Evolutionary conservation across 768 basidiomycete species (phyloP), one percentile per base, ranked within the genome.

Genomic region (Serendipita sp.): DNA sequence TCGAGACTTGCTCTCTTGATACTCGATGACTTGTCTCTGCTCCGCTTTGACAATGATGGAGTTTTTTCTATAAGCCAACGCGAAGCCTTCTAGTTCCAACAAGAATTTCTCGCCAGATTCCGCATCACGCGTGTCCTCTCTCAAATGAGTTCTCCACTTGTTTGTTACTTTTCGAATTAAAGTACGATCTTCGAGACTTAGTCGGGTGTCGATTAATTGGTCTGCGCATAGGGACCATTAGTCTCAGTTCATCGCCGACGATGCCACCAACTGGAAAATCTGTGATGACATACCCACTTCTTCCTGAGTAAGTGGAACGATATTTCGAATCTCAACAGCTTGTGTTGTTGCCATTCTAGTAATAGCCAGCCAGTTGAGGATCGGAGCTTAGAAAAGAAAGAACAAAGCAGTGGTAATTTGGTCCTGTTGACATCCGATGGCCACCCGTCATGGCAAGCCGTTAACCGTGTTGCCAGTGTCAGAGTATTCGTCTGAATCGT

Each of bases 11-110:
- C 89, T 88, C 45, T 79, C 76, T 67, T 88, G 80, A 69, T 92
- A 92, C 70, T 90, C 85, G 68, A 88, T 83, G 0, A 90, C 89
- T 73, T 92, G 88, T 68, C 89, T 78, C 61, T 81, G 80, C 74
- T 92, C 90, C 5, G 89, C 90, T 69, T 90, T 85, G 68, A 88
- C 90, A 48, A 89, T 83, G 82, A 91, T 86, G 38, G 78, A 75
- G 66, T 81, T 86, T 74, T 91, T 92, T 74, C 84, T 81, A 66
- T 92, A 74, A 61, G 81, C 73, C 64, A 90, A 71, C 70, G 87
- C 82, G 69, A 90, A 90, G 11, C 86, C 81, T 51, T 82, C 82
- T 22, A 92, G 72, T 71, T 92, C 90, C 30, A 89, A 77, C 61
- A 90, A 71, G 69, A 91, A 87, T 0, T 85, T 83, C 64, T 91